phyloP scores from a whole-genome alignment of 495 filamentous ascomycete species.

The Eremomyces bilateralis region DNA sequence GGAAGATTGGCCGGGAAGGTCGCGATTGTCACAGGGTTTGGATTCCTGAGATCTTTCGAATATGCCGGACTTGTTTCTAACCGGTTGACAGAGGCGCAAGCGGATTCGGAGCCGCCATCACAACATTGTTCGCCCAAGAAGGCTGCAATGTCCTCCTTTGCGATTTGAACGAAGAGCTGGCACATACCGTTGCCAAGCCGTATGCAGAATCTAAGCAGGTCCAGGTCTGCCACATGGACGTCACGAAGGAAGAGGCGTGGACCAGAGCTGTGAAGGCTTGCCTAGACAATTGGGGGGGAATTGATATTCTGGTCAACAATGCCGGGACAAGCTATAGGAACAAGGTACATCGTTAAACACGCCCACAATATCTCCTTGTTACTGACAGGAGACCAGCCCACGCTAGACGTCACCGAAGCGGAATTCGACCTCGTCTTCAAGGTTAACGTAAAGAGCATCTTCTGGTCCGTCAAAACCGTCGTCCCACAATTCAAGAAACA shows the following conservation, averaged over 20 bases:
- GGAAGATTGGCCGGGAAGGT: background rate
- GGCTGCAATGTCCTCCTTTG: slow-evolving; percentile 13
- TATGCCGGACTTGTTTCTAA: background rate
- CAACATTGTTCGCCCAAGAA: slow-evolving; percentile 12
- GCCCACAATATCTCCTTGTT: too few relatives aligned
- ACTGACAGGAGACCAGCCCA: slow-evolving; percentile 16
- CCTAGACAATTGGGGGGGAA: slow-evolving; percentile 8
- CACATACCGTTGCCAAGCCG: slow-evolving; percentile 7
- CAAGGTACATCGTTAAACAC: slow-evolving; percentile 24
- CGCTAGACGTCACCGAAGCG: slow-evolving; percentile 37
- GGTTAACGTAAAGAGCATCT: slow-evolving; percentile 45
- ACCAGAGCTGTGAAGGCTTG: slow-evolving; percentile 11
- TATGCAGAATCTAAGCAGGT: slow-evolving; percentile 7
- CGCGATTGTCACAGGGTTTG: background rate
- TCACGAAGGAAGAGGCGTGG: slow-evolving; percentile 13
- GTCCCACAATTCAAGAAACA: slow-evolving; percentile 33
- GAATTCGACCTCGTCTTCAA: slow-evolving; percentile 46
- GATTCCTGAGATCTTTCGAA: background rate
- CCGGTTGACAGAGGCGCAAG: slow-evolving; percentile 7
- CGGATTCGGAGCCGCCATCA: slow-evolving; percentile 15
- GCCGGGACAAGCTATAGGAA: slow-evolving; percentile 49
- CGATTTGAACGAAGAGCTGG: slow-evolving; percentile 12
- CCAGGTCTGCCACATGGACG: slow-evolving; percentile 14
- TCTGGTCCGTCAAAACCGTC: slow-evolving; percentile 27
- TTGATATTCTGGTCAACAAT: slow-evolving; percentile 31